Base-by-base conservation (phyloP, 2,329 filamentous ascomycete genomes). In the Colletotrichum orbiculare region DNA sequence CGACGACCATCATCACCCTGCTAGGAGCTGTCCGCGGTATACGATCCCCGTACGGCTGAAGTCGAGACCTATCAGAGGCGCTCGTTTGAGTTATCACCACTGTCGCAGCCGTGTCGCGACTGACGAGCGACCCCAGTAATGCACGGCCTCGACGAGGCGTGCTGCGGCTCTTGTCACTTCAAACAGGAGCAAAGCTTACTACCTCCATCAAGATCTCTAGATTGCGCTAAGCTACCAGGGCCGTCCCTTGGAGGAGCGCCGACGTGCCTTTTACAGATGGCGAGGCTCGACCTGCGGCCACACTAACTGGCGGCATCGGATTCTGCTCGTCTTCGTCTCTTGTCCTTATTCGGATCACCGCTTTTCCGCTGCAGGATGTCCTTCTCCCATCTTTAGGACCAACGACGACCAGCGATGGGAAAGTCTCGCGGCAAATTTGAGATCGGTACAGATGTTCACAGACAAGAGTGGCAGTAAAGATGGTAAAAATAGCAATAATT, bases 81-180 rank as follows among this genome's bases (percentile, higher is more conserved):
- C 12, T 17, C 34, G 12, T 53, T 57, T 66, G 63, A 66, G 63
- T 66, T 66, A 15, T 56, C 8, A 56, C 52, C 52, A 57, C 46
- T 65, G 63, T 66, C 59, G 57, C 58, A 66, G 63, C 41, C 63
- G 53, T 66, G 63, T 66, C 63, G 63, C 63, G 63, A 25, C 58
- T 49, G 53, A 38, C 11, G 42, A 39, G 11, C n/a, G 43, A 45
- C 41, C 47, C 42, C 35, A 38, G 42, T 39, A 2, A 42, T 42
- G 59, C 63, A 66, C 53, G 47, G 38, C 17, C 58, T 57, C 25
- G 25, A 25, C 25, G 25, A 25, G 25, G 25, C 25, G 25, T 15
- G 41, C 10, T 17, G 37, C 38, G 42, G 13, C 33, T 13, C n/a
- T 11, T 42, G 35, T 37, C 33, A 37, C 39, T 37, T 25, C 8